Evolutionary conservation across 2,329 filamentous ascomycete species (phyloP).

Genomic region (Teratosphaeria epicoccoides): DNA sequence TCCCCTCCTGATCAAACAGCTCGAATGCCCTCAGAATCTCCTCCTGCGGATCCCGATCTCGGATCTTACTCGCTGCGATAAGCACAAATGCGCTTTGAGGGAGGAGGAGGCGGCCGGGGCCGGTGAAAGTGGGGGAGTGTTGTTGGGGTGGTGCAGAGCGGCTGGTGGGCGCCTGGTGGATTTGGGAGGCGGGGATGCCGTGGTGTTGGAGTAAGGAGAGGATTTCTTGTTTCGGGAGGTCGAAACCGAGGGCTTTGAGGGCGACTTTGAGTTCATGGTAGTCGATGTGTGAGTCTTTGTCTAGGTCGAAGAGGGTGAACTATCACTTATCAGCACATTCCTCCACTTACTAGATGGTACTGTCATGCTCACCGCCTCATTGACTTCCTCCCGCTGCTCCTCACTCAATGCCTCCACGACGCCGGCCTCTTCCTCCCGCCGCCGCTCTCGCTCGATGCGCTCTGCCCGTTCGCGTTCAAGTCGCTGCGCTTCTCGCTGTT

Average conservation of each 20-base stretch:
- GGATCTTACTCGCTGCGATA: constrained; percentile 66
- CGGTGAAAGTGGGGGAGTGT: constrained; percentile 25
- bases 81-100: constrained; percentile 62
- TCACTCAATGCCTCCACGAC: constrained; percentile 56
- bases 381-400: constrained; percentile 86
- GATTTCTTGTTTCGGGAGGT: constrained; percentile 76
- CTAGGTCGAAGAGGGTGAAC: constrained; percentile 93
- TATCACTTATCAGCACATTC: constrained; percentile 28
- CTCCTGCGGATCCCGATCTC: constrained; percentile 73
- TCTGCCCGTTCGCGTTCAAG: constrained; percentile 33
- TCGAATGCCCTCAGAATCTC: constrained; percentile 87
- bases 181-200: constrained; percentile 48
- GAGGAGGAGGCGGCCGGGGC: constrained; percentile 56
- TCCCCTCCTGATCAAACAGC: constrained; percentile 85
- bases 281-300: constrained; percentile 87
- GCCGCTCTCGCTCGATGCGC: constrained; percentile 25
- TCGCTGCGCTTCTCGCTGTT: constrained; percentile 33
- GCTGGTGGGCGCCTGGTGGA: constrained; percentile 7
- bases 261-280: constrained; percentile 98
- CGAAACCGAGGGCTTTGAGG: constrained; percentile 89
- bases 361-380: constrained; percentile 63
- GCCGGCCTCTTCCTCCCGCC: constrained; percentile 29
- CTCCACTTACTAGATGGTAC: constrained; percentile 11
- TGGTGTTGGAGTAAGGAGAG: constrained; percentile 70
- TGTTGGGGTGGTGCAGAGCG: constrained; percentile 1